Evolutionary conservation across 805 yeast species (phyloP), one percentile per base, ranked within the genome.

Genomic region (Saccharomycopsis lassenensis): DNA sequence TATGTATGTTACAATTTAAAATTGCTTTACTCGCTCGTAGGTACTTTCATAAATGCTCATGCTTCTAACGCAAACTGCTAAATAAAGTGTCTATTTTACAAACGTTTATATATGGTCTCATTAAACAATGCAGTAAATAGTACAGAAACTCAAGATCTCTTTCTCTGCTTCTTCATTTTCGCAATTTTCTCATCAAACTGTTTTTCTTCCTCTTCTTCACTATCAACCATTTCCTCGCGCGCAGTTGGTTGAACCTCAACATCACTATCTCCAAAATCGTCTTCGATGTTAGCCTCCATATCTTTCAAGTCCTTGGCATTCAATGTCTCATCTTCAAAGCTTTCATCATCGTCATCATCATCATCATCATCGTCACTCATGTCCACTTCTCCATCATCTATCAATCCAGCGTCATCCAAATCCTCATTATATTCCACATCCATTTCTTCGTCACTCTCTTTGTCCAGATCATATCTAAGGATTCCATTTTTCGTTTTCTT

Each of bases 391-490:
- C 67, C 74, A 34, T 66, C 69, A 24, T 62, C 74, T 29, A 68
- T 57, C 24, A 61, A 53, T 4, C 55, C 61, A 3, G 63, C 68
- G 40, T 62, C 69, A 32, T 65, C 71, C 18, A 78, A 52, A 47
- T 77, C 87, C 55, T 79, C 89, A 17, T 73, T 61, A 48, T 77
- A 78, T 47, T 79, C 87, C n/a, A 78, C 79, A 35, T 67, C 76
- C 35, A 63, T 60, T 32, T 61, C 70, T 24, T 46, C 51, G 5
- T 49, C 57, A 11, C 44, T 52, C 20, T 41, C 49, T 47, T 43
- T 47, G 50, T 71, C 60, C 16, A 54, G 16, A 5, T n/a, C 21
- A 23, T 25, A 37, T 50, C 6, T 47, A 27, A 23, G 3, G 20
- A 23, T 23, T 19, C 24, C 18, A 56, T 40, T 57, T 11, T 46